Evolutionary conservation across 2,329 filamentous ascomycete species (phyloP).

Genomic region (Penicillium sp.): DNA sequence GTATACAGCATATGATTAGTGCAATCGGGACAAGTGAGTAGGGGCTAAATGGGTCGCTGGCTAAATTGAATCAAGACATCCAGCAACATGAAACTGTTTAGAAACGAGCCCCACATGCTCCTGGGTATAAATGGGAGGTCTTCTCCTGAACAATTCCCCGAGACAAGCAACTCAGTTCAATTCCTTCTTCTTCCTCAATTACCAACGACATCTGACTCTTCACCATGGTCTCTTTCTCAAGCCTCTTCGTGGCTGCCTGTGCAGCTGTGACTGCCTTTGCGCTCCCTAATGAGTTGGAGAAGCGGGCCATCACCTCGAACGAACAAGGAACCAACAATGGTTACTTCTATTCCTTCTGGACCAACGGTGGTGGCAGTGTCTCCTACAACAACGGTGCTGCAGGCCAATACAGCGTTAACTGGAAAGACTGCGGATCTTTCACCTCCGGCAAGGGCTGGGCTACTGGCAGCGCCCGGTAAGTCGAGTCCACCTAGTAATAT

Average conservation of each 20-base stretch:
- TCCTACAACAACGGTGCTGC: constrained; percentile 40
- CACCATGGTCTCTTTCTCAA: constrained; percentile 24
- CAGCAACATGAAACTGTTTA: background rate
- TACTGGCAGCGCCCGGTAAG: constrained; percentile 44
- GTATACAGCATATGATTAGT: background rate
- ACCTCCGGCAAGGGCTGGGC: constrained; percentile 54
- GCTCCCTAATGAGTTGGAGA: constrained; percentile 17
- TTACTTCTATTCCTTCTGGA: constrained; percentile 46
- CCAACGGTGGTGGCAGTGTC: constrained; percentile 38
- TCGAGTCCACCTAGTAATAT: background rate
- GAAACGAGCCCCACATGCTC: constrained; percentile 1
- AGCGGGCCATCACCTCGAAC: constrained; percentile 19
- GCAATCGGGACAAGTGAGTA: background rate
- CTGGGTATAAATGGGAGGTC: constrained; percentile 2
- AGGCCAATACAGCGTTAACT: constrained; percentile 41
- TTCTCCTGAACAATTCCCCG: background rate
- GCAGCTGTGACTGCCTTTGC: constrained; percentile 19
- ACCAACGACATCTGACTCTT: background rate
- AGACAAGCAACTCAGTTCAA: background rate
- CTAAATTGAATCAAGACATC: constrained; percentile 3
- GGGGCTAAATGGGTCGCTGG: constrained; percentile 3
- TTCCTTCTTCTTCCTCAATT: background rate
- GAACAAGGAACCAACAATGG: constrained; percentile 34
- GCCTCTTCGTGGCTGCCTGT: constrained; percentile 19
- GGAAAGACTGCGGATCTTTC: constrained; percentile 45